These are phyloP conservation scores for Moelleriella libera DNA, from an alignment of 2,329 filamentous ascomycete genomes.

Conservation along the genomic window DNA sequence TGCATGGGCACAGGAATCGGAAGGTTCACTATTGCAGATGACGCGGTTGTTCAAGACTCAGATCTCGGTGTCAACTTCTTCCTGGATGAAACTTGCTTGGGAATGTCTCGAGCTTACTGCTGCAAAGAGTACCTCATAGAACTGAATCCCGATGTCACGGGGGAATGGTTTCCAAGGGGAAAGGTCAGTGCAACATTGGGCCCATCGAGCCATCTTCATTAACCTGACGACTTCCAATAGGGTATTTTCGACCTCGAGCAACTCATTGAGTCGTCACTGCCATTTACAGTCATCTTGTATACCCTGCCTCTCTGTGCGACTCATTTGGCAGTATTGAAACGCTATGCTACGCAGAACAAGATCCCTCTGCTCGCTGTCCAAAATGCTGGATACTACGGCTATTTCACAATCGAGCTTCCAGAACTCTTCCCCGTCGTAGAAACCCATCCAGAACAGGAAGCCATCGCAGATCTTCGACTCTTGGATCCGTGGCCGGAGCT, in stretches of 20 bases:
- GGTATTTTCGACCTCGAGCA: constrained; percentile 19
- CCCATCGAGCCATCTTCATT: background rate
- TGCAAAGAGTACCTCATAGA: constrained; percentile 67
- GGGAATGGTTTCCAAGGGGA: constrained; percentile 47
- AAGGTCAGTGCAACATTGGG: constrained; percentile 11
- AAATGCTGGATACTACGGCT: constrained; percentile 84
- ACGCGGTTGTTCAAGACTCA: constrained; percentile 57
- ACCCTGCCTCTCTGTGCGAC: constrained; percentile 32
- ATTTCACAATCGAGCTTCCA: constrained; percentile 67
- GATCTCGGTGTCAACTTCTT: constrained; percentile 98
- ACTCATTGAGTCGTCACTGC: constrained; percentile 23
- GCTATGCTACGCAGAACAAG: constrained; percentile 36
- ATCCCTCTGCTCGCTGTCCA: constrained; percentile 73
- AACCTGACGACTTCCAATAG: constrained; percentile 9
- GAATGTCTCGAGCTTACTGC: constrained; percentile 64
- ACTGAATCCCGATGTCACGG: constrained; percentile 83
- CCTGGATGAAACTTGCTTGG: constrained; percentile 64
- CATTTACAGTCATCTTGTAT: constrained; percentile 42
- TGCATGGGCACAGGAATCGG: constrained; percentile 50
- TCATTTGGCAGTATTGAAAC: constrained; percentile 28
- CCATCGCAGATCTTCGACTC: constrained; percentile 73
- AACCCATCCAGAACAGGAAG: constrained; percentile 81
- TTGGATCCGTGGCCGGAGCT: constrained; percentile 80
- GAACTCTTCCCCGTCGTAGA: constrained; percentile 85
- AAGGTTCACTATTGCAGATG: constrained; percentile 80